Conservation (phyloP, 176 grass and related monocot genomes). For the Pontederia paniculata region DNA sequence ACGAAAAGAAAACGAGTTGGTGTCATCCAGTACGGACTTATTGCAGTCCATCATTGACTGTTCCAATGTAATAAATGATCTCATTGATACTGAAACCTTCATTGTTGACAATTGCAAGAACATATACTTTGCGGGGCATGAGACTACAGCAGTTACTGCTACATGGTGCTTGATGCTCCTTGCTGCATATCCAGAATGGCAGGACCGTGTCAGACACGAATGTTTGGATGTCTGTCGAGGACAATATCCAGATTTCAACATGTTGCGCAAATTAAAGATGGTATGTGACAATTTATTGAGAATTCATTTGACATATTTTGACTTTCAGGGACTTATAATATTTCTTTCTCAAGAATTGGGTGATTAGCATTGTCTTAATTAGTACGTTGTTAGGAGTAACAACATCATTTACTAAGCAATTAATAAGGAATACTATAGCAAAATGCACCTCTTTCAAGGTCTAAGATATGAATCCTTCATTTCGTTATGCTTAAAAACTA, state of each 20-base stretch:
- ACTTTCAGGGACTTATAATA: too few relatives aligned
- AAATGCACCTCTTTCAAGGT: too few relatives aligned
- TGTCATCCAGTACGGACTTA: constrained; percentile 20
- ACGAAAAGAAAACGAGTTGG: constrained; percentile 5
- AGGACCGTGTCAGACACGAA: constrained; percentile 27
- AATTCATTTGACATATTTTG: neutral
- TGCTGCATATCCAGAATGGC: constrained; percentile 58
- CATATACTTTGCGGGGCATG: constrained; percentile 70
- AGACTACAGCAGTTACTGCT: constrained; percentile 40
- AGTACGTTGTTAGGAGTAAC: too few relatives aligned
- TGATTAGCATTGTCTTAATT: too few relatives aligned
- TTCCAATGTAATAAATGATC: constrained; percentile 10
- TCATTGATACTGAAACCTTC: constrained; percentile 27
- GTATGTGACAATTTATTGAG: constrained; percentile 22
- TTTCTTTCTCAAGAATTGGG: neutral
- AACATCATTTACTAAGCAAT: too few relatives aligned
- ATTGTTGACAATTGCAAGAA: constrained; percentile 87
- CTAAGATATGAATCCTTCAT: neutral
- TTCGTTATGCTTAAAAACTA: neutral
- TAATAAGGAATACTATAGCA: too few relatives aligned
- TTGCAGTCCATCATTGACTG: constrained; percentile 60
- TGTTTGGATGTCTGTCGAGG: constrained; percentile 31
- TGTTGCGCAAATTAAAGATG: constrained; percentile 49
- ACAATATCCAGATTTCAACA: constrained; percentile 12
- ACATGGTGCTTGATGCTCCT: constrained; percentile 80